phyloP scores from a whole-genome alignment of 2,329 filamentous ascomycete species.

The Colletotrichum chlorophyti region DNA sequence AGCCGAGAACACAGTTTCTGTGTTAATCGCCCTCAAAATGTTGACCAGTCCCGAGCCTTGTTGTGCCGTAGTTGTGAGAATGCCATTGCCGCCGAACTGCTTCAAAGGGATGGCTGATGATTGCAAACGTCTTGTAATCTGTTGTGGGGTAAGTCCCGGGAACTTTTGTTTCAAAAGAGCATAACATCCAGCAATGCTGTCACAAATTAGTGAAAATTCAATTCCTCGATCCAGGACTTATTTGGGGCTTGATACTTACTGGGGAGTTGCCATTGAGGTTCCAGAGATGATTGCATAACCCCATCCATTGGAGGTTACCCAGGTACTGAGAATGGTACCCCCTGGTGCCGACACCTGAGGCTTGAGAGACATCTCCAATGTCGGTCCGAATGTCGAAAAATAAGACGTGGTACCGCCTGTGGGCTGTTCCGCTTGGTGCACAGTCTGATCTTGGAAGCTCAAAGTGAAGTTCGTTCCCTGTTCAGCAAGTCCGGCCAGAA shows the following conservation, averaged over 20 bases:
- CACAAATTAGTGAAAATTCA: not conserved
- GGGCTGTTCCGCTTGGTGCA: slow-evolving; percentile 16
- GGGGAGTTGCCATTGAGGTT: slow-evolving; percentile 22
- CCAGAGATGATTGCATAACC: slow-evolving; percentile 23
- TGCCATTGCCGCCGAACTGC: not conserved
- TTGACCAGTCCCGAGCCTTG: slow-evolving; percentile 20
- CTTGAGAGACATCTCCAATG: slow-evolving; percentile 23
- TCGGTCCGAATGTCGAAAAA: slow-evolving; percentile 19
- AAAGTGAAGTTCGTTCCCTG: slow-evolving; percentile 16
- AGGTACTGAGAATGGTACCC: slow-evolving; percentile 18
- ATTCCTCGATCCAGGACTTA: too few relatives aligned
- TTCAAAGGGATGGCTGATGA: slow-evolving; percentile 10
- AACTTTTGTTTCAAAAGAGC: slow-evolving; percentile 15
- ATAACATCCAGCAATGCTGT: slow-evolving; percentile 17
- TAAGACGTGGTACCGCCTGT: slow-evolving; percentile 9
- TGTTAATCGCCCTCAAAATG: not conserved
- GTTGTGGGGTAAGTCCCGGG: not conserved
- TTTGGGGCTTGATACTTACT: not conserved
- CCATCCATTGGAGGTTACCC: slow-evolving; percentile 21
- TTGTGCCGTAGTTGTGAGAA: slow-evolving; percentile 12
- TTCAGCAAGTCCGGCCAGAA: slow-evolving; percentile 4
- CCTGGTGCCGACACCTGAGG: slow-evolving; percentile 18
- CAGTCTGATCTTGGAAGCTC: slow-evolving; percentile 9
- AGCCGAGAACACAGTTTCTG: slow-evolving; percentile 4
- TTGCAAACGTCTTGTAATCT: slow-evolving; percentile 14